Base-by-base conservation (phyloP, 192 early-diverging fungal species). In the Phlyctochytrium arcticum region DNA sequence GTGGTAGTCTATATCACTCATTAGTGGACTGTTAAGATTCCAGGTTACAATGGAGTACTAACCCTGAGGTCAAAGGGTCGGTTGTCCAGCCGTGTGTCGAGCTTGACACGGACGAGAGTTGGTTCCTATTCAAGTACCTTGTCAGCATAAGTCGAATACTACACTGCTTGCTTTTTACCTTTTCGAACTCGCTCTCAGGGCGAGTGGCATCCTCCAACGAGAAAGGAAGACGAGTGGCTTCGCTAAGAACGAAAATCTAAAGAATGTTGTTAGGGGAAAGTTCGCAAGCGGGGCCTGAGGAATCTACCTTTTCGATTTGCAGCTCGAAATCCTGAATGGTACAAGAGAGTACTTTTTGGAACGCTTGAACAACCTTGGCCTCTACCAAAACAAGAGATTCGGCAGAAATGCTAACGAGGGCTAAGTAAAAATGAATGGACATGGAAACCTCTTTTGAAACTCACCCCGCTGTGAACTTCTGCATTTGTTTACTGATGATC, bases 71-170 rank as follows among this genome's bases (percentile, higher is more conserved):
- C 96, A 57, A 96, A 82, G 31, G 95, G 85, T 42, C 96, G 89
- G 85, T 95, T 89, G 85, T 99, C 85, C 39, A 99, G 85, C 44
- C 95, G 88, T 33, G 95, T 99, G 73, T 92, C 89, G 54, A 98
- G 77, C 36, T 76, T 82, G 46, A 99, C 92, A 36, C 86, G 58
- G 4, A 62, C 67, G 9, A 69, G 51, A 6, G 3, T 31, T 12
- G 67, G 67, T 49, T 69, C 67, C 51, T 67, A 9, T 15, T 29
- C 21, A 53, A 53, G 1, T 12, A 2, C 2, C 39, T 44, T 12
- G 39, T 44, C 12, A 44, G 2, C 15, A 44, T 1, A 0, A 44
- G 15, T n/a, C 12, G 39, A 44, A n/a, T n/a, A n/a, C n/a, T n/a
- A n/a, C n/a, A n/a, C n/a, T n/a, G n/a, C 39, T 42, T n/a, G 39